phyloP scores from a whole-genome alignment of 225 moss, liverwort and hornwort species.

The Sphagnum contortum region DNA sequence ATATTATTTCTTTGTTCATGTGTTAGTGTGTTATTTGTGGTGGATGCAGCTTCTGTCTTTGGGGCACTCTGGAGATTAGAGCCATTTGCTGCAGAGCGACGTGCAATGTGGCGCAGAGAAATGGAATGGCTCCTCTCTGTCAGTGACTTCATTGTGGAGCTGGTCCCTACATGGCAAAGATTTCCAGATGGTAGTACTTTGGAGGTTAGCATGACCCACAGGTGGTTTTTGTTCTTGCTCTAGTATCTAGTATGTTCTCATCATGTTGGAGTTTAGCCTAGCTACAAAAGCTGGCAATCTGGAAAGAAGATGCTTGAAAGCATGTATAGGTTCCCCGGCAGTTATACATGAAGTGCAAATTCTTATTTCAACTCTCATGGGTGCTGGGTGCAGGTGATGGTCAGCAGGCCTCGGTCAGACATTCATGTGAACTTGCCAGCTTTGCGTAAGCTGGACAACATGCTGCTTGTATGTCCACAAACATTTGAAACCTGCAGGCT shows the following conservation, averaged over 20 bases:
- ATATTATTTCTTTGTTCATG: too few species aligned
- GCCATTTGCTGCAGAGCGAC: constrained; percentile 65
- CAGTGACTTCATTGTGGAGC: constrained; percentile 93
- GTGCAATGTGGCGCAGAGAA: constrained; percentile 94
- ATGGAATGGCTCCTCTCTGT: constrained; percentile 98
- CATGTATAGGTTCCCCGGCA: too few species aligned
- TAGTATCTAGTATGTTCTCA: too few species aligned
- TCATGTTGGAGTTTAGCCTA: too few species aligned
- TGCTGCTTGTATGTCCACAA: constrained; percentile 67
- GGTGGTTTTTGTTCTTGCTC: too few species aligned
- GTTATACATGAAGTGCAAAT: too few species aligned
- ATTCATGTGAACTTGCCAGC: constrained; percentile 85
- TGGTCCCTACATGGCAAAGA: constrained; percentile 89
- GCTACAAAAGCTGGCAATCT: too few species aligned
- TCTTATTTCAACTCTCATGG: too few species aligned
- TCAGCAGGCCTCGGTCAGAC: constrained; percentile 85
- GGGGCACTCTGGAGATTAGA: constrained; percentile 99
- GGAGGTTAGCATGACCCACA: constrained; percentile 39
- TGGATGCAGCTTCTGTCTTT: constrained; percentile 76
- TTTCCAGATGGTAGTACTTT: constrained; percentile 69
- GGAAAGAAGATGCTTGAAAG: too few species aligned
- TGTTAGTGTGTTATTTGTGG: neutral
- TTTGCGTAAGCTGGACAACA: constrained; percentile 82
- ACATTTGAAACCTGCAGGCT: too few species aligned
- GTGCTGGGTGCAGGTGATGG: constrained; percentile 62